Base-by-base conservation (phyloP, 768 basidiomycete genomes). In the Boletus pseudo-olivaceus region DNA sequence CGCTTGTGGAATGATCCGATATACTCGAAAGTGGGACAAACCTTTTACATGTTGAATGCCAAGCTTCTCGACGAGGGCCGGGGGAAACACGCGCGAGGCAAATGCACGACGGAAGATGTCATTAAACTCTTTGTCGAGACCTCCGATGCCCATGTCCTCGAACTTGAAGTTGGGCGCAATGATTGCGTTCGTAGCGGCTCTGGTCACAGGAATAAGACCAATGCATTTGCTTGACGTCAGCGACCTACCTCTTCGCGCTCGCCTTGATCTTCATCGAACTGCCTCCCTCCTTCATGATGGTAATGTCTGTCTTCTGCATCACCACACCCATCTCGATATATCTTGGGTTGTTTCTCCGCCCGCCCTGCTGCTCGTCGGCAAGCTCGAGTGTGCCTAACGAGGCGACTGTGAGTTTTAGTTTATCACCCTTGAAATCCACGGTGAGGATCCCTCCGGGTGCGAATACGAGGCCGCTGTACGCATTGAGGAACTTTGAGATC, bases 101-200 rank as follows among this genome's bases (percentile, higher is more conserved):
- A 99, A 99, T 0, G 97, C 97, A 65, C 97, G 89, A 68, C 97
- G 90, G 78, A 99, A 99, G 66, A 99, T 99, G 40, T 93, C 87
- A 52, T 84, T 84, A 67, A 99, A 99, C 68, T 99, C 97, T 8
- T 83, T 78, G 69, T 99, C 97, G 33, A 99, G 78, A 65, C 97
- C 97, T 65, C 97, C 97, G 64, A 99, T 98, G 17, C 97, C 97
- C 96, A 99, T 98, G 70, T 99, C 97, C 66, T 96, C 91, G 58
- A 99, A 99, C 72, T 97, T 98, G 82, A 99, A 99, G 73, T 98
- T 98, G 1, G 97, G 93, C 0, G 93, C 87, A 10, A 99, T 81
- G 61, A 99, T 96, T 1, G 97, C 93, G 67, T 98, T 98, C 7
- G 94, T 84, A 6, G 93, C 86, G 0, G 91, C 84, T 62, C 93